These are phyloP conservation scores for Cladophialophora immunda DNA, from an alignment of 2,329 filamentous ascomycete species.

Conservation along the genomic window DNA sequence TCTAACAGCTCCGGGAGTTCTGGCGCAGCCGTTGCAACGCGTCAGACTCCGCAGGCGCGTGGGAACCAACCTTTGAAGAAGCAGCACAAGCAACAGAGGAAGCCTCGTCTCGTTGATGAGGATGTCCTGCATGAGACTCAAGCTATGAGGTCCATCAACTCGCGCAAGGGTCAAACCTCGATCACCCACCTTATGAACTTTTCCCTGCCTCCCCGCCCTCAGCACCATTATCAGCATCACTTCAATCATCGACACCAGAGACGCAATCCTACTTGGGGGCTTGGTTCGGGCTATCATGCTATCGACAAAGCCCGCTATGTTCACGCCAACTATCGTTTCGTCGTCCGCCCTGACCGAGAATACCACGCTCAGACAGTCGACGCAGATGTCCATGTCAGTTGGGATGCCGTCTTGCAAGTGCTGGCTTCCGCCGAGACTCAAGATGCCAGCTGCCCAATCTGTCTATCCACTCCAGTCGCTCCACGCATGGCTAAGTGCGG, in stretches of 20 bases:
- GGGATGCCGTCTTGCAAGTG: slow-evolving; percentile 89
- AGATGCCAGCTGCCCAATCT: slow-evolving; percentile 89
- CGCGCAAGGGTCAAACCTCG: slow-evolving; percentile 90
- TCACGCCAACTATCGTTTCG: slow-evolving; percentile 96
- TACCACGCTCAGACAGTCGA: slow-evolving; percentile 84
- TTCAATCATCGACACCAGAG: slow-evolving; percentile 67
- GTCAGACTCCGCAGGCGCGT: slow-evolving; percentile 56
- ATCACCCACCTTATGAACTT: slow-evolving; percentile 98
- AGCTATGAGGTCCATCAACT: slow-evolving; percentile 70
- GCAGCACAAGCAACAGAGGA: slow-evolving; percentile 83
- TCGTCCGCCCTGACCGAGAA: slow-evolving; percentile 82
- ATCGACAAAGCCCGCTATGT: slow-evolving; percentile 91
- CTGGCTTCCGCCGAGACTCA: slow-evolving; percentile 91
- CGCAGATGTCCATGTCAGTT: slow-evolving; percentile 88
- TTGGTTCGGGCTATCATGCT: slow-evolving; percentile 88
- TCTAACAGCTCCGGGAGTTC: slow-evolving; percentile 52
- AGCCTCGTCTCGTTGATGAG: slow-evolving; percentile 78
- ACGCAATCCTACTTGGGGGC: slow-evolving; percentile 80
- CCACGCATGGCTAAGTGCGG: slow-evolving; percentile 97
- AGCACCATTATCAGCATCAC: slow-evolving; percentile 61
- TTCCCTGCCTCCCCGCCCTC: slow-evolving; percentile 77
- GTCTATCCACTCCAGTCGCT: slow-evolving; percentile 88
- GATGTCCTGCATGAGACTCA: slow-evolving; percentile 84
- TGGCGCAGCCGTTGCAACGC: slow-evolving; percentile 51
- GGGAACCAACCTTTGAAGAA: slow-evolving; percentile 80